phyloP scores from a whole-genome alignment of 345 rosid genomes.

The Dovyalis caffra region DNA sequence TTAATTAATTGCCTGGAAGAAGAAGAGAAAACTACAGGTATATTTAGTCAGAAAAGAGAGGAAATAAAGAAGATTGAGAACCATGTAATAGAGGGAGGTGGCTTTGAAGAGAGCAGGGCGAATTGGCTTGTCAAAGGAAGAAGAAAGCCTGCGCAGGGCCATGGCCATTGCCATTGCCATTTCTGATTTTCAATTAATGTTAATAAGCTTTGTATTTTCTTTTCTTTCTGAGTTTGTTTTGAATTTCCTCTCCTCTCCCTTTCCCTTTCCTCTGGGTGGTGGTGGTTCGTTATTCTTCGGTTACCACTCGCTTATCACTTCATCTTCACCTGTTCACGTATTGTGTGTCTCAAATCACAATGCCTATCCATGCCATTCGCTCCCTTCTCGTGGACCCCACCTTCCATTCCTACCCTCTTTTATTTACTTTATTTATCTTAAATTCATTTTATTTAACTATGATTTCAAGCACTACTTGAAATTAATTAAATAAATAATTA shows the following conservation, averaged over 20 bases:
- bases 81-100: constrained; percentile 65
- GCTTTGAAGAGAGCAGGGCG: constrained; percentile 67
- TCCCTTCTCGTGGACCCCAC: neutral
- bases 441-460: too few relatives aligned
- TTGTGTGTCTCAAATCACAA: neutral
- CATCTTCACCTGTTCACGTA: neutral
- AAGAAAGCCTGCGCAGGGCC: constrained; percentile 94
- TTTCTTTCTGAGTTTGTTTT: neutral
- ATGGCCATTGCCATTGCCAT: constrained; percentile 65
- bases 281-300: too few relatives aligned
- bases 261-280: too few relatives aligned
- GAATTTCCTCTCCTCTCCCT: too few relatives aligned
- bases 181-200: constrained; percentile 35
- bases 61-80: too few relatives aligned
- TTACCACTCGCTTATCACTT: too few relatives aligned
- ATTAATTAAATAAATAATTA: too few relatives aligned
- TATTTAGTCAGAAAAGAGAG: too few relatives aligned
- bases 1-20: neutral
- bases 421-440: too few relatives aligned
- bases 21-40: neutral
- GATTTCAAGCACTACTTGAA: too few relatives aligned
- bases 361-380: neutral
- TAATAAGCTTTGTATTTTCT: constrained; percentile 2
- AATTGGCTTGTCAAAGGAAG: constrained; percentile 70
- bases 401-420: neutral